Evolutionary conservation across 768 basidiomycete species (phyloP).

Genomic region (Macrolepiota albuminosa): DNA sequence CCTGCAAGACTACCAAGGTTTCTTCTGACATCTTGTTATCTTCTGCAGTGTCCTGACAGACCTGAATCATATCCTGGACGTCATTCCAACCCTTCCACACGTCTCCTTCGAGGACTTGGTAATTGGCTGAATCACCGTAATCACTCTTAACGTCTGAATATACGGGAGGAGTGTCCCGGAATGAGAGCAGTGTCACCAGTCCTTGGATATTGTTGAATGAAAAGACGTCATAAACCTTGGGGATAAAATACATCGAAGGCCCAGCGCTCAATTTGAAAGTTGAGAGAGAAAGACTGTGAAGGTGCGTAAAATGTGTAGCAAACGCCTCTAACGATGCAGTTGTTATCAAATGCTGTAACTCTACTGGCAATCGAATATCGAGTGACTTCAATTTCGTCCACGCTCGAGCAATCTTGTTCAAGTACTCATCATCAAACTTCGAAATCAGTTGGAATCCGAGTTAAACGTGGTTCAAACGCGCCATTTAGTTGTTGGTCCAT

Average conservation of each 20-base stretch:
- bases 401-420: background rate
- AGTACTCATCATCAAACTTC: background rate
- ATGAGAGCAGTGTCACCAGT: background rate
- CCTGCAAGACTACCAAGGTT: background rate
- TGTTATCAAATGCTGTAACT: background rate
- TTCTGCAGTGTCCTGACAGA: background rate
- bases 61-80: background rate
- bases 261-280: background rate
- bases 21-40: background rate
- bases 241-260: background rate
- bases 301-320: background rate
- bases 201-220: background rate
- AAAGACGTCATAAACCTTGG: background rate
- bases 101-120: background rate
- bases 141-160: background rate
- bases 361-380: background rate
- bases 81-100: background rate
- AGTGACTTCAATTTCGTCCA: background rate
- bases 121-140: background rate
- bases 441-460: background rate
- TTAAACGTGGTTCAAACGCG: background rate
- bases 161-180: background rate
- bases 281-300: background rate
- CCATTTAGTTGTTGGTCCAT: background rate
- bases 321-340: constrained; percentile 1